Evolutionary conservation across 345 rosid genomes (phyloP).

Genomic region (Anacardium occidentale): DNA sequence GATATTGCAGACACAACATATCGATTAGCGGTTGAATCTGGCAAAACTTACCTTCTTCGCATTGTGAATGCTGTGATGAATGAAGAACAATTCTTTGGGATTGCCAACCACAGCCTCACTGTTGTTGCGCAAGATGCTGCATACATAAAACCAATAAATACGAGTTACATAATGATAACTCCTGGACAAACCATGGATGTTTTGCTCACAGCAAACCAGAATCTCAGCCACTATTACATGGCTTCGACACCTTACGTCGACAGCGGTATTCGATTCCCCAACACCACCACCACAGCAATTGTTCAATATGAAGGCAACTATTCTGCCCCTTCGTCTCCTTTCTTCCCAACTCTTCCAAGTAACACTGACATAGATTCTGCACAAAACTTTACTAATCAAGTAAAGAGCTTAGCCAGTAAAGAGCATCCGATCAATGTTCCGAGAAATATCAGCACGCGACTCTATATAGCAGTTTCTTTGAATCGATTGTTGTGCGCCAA

Average conservation of each 20-base stretch:
- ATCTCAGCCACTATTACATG: slow-evolving; percentile 34
- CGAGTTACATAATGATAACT: slow-evolving; percentile 20
- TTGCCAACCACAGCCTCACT: slow-evolving; percentile 34
- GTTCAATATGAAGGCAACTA: neutral
- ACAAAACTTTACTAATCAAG: slow-evolving; percentile 6
- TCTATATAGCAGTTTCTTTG: slow-evolving; percentile 28
- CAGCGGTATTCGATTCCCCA: neutral
- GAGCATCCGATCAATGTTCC: slow-evolving; percentile 36
- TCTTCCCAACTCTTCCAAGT: slow-evolving; percentile 30
- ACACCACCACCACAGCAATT: neutral
- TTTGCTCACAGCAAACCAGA: slow-evolving; percentile 28
- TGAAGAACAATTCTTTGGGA: slow-evolving; percentile 30
- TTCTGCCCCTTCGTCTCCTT: slow-evolving; percentile 6
- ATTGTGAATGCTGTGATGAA: slow-evolving; percentile 37
- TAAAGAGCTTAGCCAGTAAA: slow-evolving; percentile 24
- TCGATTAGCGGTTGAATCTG: slow-evolving; percentile 16
- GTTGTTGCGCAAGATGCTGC: slow-evolving; percentile 38
- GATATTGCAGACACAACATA: slow-evolving; percentile 3
- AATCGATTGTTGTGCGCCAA: slow-evolving; percentile 24
- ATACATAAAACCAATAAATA: slow-evolving; percentile 29
- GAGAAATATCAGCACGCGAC: slow-evolving; percentile 4
- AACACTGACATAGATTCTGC: slow-evolving; percentile 24
- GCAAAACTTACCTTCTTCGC: slow-evolving; percentile 35
- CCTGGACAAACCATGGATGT: slow-evolving; percentile 45
- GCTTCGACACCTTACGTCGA: slow-evolving; percentile 16